These are phyloP conservation scores for Sporodiniella umbellata DNA, from an alignment of 371 early-diverging fungal species.

Conservation along the genomic window DNA sequence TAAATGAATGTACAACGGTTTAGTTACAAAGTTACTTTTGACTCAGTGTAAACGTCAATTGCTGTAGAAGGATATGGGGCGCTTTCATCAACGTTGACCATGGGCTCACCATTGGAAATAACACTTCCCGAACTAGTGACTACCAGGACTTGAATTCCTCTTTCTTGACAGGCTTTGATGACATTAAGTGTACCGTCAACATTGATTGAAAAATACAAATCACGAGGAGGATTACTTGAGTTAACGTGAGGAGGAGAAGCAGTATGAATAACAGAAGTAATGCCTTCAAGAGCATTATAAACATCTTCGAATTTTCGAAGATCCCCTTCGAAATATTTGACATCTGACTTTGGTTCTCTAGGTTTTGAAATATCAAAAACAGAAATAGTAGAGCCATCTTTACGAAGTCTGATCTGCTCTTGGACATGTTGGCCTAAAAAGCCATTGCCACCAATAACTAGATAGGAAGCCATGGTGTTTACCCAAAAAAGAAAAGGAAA, in stretches of 20 bases:
- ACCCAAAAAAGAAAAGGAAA: background rate
- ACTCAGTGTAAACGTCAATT: constrained; percentile 90
- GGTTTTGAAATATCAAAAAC: constrained; percentile 77
- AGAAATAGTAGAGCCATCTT: constrained; percentile 49
- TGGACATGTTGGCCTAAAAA: constrained; percentile 85
- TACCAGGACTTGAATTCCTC: constrained; percentile 71
- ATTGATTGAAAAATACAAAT: constrained; percentile 75
- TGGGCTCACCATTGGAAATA: constrained; percentile 75
- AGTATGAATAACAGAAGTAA: constrained; percentile 84
- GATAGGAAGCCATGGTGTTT: constrained; percentile 44
- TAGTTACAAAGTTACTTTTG: constrained; percentile 60
- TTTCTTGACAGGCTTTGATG: constrained; percentile 71
- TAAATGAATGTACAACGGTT: background rate
- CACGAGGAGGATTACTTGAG: constrained; percentile 84
- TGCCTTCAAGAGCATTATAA: constrained; percentile 59
- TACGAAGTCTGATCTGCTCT: constrained; percentile 68
- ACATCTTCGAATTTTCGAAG: constrained; percentile 69
- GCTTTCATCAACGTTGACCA: constrained; percentile 81
- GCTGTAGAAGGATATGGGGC: constrained; percentile 68
- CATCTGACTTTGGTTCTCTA: constrained; percentile 48
- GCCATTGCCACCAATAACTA: constrained; percentile 90
- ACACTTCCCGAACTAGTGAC: constrained; percentile 90
- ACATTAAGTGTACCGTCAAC: constrained; percentile 87
- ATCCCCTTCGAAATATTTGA: constrained; percentile 71
- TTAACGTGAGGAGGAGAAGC: constrained; percentile 90